Evolutionary conservation across 2,329 filamentous ascomycete species (phyloP).

Genomic region (Xylariaceae sp.): DNA sequence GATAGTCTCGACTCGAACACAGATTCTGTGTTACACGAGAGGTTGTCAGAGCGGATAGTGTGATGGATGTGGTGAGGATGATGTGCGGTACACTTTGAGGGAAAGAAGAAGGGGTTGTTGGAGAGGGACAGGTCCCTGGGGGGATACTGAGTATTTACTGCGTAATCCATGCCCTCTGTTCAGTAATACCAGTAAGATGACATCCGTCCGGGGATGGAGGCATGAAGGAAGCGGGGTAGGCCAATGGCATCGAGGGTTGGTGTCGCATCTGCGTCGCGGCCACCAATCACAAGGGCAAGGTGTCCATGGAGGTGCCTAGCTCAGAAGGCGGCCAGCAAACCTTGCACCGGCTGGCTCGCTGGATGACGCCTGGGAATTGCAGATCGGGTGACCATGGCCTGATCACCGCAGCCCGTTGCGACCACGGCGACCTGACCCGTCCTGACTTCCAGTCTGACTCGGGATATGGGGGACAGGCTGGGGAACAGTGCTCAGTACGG

Average conservation of each 20-base stretch:
- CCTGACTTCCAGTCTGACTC: background rate
- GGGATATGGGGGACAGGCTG: too few relatives aligned
- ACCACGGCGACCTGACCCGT: background rate
- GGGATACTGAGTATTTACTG: background rate
- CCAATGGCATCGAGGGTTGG: slow-evolving; percentile 15
- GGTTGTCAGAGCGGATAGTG: too few relatives aligned
- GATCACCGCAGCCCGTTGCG: slow-evolving; percentile 1
- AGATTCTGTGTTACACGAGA: too few relatives aligned
- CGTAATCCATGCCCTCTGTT: background rate
- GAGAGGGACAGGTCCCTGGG: background rate
- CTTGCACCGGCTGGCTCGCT: slow-evolving; percentile 2
- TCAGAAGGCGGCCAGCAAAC: slow-evolving; percentile 5
- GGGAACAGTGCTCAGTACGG: too few relatives aligned
- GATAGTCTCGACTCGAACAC: slow-evolving; percentile 5
- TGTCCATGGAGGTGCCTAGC: slow-evolving; percentile 14
- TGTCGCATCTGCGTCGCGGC: slow-evolving; percentile 14
- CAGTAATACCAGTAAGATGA: background rate
- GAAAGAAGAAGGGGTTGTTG: background rate
- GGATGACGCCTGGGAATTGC: background rate
- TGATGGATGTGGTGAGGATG: background rate
- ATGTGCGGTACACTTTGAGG: background rate
- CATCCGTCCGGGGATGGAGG: slow-evolving; percentile 11
- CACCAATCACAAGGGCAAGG: slow-evolving; percentile 20
- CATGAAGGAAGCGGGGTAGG: slow-evolving; percentile 23
- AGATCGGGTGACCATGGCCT: slow-evolving; percentile 2